Evolutionary conservation across 1,284 basidiomycete species (phyloP).

Genomic region (Puccinia novopanici): DNA sequence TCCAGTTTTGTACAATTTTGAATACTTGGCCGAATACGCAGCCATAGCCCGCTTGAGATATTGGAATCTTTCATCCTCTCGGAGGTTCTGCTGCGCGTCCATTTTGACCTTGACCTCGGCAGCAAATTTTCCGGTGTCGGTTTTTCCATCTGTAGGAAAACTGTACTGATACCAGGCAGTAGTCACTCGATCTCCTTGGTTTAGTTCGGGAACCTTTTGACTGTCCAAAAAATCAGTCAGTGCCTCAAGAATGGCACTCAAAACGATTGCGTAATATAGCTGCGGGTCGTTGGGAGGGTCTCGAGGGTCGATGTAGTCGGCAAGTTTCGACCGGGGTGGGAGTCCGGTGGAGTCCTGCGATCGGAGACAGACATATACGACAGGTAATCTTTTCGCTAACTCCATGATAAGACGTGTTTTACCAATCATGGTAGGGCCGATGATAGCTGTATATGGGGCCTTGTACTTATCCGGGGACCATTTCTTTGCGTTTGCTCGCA

Average conservation of each 20-base stretch:
- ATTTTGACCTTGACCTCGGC: not conserved
- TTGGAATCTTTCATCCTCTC: not conserved
- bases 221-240: not conserved
- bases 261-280: too few relatives aligned
- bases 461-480: not conserved
- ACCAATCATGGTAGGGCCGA: conserved; percentile 5
- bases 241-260: too few relatives aligned
- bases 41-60: not conserved
- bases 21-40: not conserved
- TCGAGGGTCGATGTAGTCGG: not conserved
- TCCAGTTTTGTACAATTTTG: not conserved
- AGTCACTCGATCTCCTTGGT: conserved; percentile 3
- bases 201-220: not conserved
- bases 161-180: conserved; percentile 9
- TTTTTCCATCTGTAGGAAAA: conserved; percentile 10
- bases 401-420: conserved; percentile 5
- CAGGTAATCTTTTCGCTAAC: not conserved
- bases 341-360: not conserved
- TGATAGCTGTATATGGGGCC: conserved; percentile 9
- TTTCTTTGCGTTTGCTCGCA: not conserved
- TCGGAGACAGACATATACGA: not conserved
- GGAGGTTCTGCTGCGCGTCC: not conserved
- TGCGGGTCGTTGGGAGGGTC: not conserved
- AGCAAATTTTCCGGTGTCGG: conserved; percentile 1
- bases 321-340: not conserved